phyloP scores from a whole-genome alignment of 2,329 filamentous ascomycete species.

The Penicillium fuscoglaucum region DNA sequence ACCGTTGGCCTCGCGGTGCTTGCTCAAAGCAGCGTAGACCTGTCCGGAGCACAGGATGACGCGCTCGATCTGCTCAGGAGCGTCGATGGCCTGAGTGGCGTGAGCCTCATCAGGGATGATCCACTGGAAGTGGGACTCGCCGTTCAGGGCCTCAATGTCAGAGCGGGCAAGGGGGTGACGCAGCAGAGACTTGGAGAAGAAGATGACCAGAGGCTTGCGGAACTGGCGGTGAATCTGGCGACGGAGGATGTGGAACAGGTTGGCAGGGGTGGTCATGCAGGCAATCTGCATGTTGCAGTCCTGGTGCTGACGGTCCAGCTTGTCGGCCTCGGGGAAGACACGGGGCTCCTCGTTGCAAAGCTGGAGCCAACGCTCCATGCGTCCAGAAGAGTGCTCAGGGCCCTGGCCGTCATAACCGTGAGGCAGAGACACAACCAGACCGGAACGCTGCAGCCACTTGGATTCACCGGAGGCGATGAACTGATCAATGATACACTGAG shows the following conservation, averaged over 20 bases:
- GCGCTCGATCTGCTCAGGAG: conserved; percentile 84
- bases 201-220: conserved; percentile 94
- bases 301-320: conserved; percentile 94
- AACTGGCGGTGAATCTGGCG: conserved; percentile 99
- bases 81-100: conserved; percentile 67
- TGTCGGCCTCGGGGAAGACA: conserved; percentile 82
- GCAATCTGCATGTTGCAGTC: conserved; percentile 99
- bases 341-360: conserved; percentile 97
- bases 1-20: conserved; percentile 83
- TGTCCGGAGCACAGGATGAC: conserved; percentile 94
- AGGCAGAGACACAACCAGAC: conserved; percentile 91
- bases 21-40: conserved; percentile 85
- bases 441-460: conserved; percentile 98
- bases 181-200: conserved; percentile 97
- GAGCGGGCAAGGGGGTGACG: conserved; percentile 92
- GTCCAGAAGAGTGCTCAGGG: conserved; percentile 95
- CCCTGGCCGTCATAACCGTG: conserved; percentile 98
- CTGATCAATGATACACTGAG: conserved; percentile 98
- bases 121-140: conserved; percentile 92
- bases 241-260: conserved; percentile 93
- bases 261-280: conserved; percentile 94
- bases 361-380: conserved; percentile 96
- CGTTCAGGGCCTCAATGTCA: conserved; percentile 83
- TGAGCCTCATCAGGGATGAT: conserved; percentile 91
- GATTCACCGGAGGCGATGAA: conserved; percentile 97